Conservation (phyloP, 2,329 filamentous ascomycete species). For the Monilinia fructigena region DNA sequence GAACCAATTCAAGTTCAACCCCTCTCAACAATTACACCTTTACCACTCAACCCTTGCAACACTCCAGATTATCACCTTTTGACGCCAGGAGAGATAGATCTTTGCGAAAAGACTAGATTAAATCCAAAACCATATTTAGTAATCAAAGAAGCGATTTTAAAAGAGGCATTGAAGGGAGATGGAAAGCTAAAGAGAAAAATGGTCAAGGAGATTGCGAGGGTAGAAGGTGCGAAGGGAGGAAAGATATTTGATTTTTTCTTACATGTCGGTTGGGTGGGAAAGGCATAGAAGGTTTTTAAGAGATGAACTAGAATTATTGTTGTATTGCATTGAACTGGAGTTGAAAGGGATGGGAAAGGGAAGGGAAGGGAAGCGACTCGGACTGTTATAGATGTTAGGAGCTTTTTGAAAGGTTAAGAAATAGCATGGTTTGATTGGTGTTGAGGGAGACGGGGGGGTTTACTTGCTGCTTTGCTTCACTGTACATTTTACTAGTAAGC, state of each 20-base stretch:
- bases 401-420: too few species aligned
- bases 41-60: slow-evolving; percentile 51
- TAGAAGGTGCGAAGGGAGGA: slow-evolving; percentile 82
- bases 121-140: slow-evolving; percentile 94
- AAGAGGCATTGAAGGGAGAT: slow-evolving; percentile 85
- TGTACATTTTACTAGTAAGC: too few species aligned
- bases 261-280: slow-evolving; percentile 86
- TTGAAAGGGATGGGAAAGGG: too few species aligned
- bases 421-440: too few species aligned
- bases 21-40: slow-evolving; percentile 45
- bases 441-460: too few species aligned
- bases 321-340: too few species aligned
- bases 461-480: too few species aligned
- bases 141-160: slow-evolving; percentile 89
- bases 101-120: slow-evolving; percentile 80
- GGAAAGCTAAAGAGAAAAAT: slow-evolving; percentile 92
- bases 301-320: too few species aligned
- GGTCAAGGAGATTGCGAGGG: slow-evolving; percentile 77
- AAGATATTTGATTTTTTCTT: slow-evolving; percentile 94
- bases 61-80: slow-evolving; percentile 83
- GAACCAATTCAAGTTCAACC: slow-evolving; percentile 52
- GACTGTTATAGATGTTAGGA: too few species aligned
- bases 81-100: slow-evolving; percentile 76
- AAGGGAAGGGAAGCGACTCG: too few species aligned
- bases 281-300: slow-evolving; percentile 49